A percentile compares a stretch with the other conserved stretches of the same genome.
These are phyloP conservation scores for Echinosophora koreensis DNA, from an alignment of 306 rosid species.

Conservation along the genomic window DNA sequence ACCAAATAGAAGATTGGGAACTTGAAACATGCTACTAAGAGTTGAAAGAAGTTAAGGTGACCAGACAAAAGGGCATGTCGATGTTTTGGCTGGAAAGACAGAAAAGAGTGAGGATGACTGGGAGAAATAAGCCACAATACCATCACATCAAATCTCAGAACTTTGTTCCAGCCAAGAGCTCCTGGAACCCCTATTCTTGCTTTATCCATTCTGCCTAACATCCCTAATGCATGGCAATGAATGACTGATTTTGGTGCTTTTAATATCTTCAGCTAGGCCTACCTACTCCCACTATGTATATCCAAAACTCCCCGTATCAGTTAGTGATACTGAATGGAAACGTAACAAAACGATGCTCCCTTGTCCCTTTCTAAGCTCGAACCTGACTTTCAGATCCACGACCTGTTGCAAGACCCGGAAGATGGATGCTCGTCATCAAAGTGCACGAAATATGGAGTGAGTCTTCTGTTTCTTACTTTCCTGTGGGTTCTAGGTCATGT, in stretches of 20 bases:
- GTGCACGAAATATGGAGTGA: too few relatives aligned
- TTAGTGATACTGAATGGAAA: too few relatives aligned
- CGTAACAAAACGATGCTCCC: too few relatives aligned
- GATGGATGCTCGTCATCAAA: too few relatives aligned
- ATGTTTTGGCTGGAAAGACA: conserved; percentile 15
- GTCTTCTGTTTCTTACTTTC: too few relatives aligned
- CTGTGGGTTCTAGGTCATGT: too few relatives aligned
- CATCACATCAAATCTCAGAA: conserved; percentile 23
- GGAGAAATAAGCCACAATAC: conserved; percentile 13
- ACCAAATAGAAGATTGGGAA: conserved; percentile 15
- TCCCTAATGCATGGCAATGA: neutral
- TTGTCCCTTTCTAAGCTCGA: too few relatives aligned
- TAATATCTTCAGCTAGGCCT: conserved; percentile 32
- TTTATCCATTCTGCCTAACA: conserved; percentile 15
- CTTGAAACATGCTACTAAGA: conserved; percentile 38
- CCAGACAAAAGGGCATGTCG: conserved; percentile 13
- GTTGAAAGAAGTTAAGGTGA: conserved; percentile 26
- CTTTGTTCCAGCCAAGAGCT: neutral
- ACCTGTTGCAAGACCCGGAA: too few relatives aligned
- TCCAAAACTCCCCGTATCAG: too few relatives aligned
- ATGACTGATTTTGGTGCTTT: conserved; percentile 30
- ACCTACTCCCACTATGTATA: too few relatives aligned
- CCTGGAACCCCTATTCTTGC: conserved; percentile 8
- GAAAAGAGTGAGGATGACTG: neutral
- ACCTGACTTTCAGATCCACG: too few relatives aligned